Percentiles rank a stretch among this genome's conserved stretches.
phyloP scores from a whole-genome alignment of 2,329 filamentous ascomycete species.

The Stagonosporopsis tanaceti region DNA sequence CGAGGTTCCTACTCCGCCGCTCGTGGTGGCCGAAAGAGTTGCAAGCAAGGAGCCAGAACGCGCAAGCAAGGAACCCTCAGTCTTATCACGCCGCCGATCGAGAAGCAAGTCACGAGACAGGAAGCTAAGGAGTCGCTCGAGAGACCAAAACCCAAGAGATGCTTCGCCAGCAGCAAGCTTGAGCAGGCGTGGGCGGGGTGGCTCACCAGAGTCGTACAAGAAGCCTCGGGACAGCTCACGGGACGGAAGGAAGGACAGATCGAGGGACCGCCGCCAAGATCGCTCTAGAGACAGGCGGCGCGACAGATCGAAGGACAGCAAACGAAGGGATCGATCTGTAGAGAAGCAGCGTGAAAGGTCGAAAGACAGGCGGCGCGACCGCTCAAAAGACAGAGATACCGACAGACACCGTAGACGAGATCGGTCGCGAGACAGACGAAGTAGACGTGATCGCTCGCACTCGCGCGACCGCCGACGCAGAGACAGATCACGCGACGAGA shows the following conservation, averaged over 20 bases:
- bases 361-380: conserved; percentile 16
- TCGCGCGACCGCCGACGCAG: conserved; percentile 27
- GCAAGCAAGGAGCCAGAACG: conserved; percentile 21
- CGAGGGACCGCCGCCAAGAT: conserved; percentile 21
- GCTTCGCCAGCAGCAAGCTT: conserved; percentile 21
- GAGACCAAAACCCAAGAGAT: conserved; percentile 26
- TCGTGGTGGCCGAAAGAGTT: conserved; percentile 23
- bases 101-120: conserved; percentile 27
- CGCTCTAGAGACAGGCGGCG: conserved; percentile 29
- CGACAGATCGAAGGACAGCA: conserved; percentile 28
- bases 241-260: conserved; percentile 24
- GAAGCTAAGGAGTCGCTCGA: conserved; percentile 20
- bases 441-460: conserved; percentile 19
- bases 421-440: conserved; percentile 22
- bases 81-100: conserved; percentile 19
- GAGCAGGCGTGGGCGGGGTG: conserved; percentile 20
- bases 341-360: conserved; percentile 31
- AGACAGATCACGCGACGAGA: conserved; percentile 25
- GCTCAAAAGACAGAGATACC: conserved; percentile 29
- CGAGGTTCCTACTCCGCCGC: conserved; percentile 25
- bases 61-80: conserved; percentile 21
- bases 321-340: conserved; percentile 16
- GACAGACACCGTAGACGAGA: conserved; percentile 21
- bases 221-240: conserved; percentile 30
- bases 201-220: conserved; percentile 42